A percentile compares a stretch with the other conserved stretches of the same genome.
phyloP scores from a whole-genome alignment of 1,284 basidiomycete species.

The Taiwanofungus camphoratus region DNA sequence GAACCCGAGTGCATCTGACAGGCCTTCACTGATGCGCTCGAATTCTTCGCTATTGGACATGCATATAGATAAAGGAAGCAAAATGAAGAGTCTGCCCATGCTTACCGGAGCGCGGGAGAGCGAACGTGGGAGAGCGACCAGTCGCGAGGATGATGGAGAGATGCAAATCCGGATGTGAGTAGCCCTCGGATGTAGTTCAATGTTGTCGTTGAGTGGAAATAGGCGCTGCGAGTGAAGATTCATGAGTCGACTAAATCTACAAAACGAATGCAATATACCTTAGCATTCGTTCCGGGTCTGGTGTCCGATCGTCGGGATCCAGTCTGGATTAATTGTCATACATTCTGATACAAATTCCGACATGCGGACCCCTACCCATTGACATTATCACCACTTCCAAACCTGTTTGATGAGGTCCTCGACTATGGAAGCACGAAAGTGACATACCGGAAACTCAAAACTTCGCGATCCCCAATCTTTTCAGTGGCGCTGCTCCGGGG shows the following conservation, averaged over 20 bases:
- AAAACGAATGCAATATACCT: no score
- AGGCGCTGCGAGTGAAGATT: constrained; percentile 55
- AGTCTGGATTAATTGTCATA: constrained; percentile 36
- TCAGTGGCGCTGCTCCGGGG: constrained; percentile 88
- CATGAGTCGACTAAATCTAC: constrained; percentile 1
- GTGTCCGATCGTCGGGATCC: constrained; percentile 70
- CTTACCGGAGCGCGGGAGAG: constrained; percentile 64
- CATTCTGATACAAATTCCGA: not conserved
- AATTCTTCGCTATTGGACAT: constrained; percentile 61
- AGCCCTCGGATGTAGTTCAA: constrained; percentile 90
- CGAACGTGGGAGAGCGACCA: constrained; percentile 95
- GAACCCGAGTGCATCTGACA: constrained; percentile 92
- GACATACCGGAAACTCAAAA: constrained; percentile 74
- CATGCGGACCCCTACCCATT: constrained; percentile 57
- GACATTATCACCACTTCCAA: constrained; percentile 88
- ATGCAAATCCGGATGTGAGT: constrained; percentile 88
- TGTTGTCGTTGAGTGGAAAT: constrained; percentile 94
- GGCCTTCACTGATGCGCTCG: constrained; percentile 75
- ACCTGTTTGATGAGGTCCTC: not conserved
- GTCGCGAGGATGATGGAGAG: constrained; percentile 83
- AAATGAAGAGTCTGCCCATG: constrained; percentile 6
- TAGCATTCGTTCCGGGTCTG: constrained; percentile 85
- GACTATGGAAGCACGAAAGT: not conserved
- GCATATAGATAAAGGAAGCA: not conserved
- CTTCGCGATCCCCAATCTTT: constrained; percentile 61